Evolutionary conservation across 805 yeast species (phyloP).

Genomic region (Wickerhamiella lipophila): DNA sequence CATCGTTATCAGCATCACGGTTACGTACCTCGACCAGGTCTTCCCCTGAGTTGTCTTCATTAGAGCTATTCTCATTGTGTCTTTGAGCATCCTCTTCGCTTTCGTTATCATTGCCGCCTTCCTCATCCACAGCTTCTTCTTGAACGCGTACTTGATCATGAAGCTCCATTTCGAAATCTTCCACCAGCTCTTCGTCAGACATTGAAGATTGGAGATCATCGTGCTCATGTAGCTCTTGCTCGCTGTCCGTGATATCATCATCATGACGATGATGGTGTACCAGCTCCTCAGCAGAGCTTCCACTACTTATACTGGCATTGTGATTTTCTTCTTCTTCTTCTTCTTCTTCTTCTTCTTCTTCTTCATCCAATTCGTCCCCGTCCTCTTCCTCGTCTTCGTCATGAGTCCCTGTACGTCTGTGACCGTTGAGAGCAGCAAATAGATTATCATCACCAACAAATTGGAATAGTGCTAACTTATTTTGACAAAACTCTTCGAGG

Average conservation of each 20-base stretch:
- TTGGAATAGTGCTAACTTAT: conserved; percentile 25
- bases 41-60: background rate
- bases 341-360: conserved; percentile 12
- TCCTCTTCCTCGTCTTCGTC: conserved; percentile 13
- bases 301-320: conserved; percentile 4
- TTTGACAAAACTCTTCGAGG: conserved; percentile 35
- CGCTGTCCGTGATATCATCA: background rate
- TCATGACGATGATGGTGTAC: background rate
- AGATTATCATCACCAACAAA: conserved; percentile 11
- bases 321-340: conserved; percentile 9
- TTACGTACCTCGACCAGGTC: conserved; percentile 15
- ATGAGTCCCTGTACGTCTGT: background rate
- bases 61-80: conserved; percentile 11
- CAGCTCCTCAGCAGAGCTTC: background rate
- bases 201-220: background rate
- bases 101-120: conserved; percentile 14
- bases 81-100: conserved; percentile 13
- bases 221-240: conserved; percentile 9
- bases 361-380: conserved; percentile 12
- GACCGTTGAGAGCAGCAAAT: conserved; percentile 6
- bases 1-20: conserved; percentile 12
- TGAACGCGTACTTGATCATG: conserved; percentile 10
- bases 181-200: background rate
- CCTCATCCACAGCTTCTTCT: conserved; percentile 15
- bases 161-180: background rate